Evolutionary conservation across 2,329 filamentous ascomycete genomes (phyloP).

Genomic region (Pyrenochaeta sp.): DNA sequence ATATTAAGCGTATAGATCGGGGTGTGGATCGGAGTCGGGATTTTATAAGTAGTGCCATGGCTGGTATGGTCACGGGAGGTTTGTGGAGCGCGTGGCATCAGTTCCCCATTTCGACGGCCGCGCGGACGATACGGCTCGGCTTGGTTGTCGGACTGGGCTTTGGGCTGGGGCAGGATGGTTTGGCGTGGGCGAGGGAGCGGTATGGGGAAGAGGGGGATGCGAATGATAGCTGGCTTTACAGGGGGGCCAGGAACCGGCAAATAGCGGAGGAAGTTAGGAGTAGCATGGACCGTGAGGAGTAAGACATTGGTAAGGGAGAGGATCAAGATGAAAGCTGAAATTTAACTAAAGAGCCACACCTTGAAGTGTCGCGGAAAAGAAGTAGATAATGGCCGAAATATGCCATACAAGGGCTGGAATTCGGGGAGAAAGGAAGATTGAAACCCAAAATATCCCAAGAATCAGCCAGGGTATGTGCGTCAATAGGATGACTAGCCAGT

Average conservation of each 20-base stretch:
- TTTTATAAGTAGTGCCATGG: slow-evolving; percentile 80
- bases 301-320: not conserved
- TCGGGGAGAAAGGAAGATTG: no score
- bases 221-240: slow-evolving; percentile 54
- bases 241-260: slow-evolving; percentile 48
- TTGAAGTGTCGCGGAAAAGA: not conserved
- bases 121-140: slow-evolving; percentile 77
- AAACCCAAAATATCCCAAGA: no score
- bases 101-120: slow-evolving; percentile 72
- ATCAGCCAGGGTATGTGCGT: no score
- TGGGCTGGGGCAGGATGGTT: slow-evolving; percentile 79
- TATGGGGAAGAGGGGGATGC: slow-evolving; percentile 60
- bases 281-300: slow-evolving; percentile 7
- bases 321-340: not conserved
- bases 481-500: no score
- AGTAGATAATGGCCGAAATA: no score
- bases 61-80: slow-evolving; percentile 84
- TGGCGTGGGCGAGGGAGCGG: slow-evolving; percentile 74
- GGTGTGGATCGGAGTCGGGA: slow-evolving; percentile 62
- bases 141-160: slow-evolving; percentile 81
- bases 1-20: slow-evolving; percentile 34
- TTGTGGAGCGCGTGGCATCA: slow-evolving; percentile 86
- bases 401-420: no score
- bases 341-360: not conserved
- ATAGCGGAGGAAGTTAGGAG: slow-evolving; percentile 17